Conservation (phyloP, 2,329 filamentous ascomycete genomes). For the Xylogone sp. region DNA sequence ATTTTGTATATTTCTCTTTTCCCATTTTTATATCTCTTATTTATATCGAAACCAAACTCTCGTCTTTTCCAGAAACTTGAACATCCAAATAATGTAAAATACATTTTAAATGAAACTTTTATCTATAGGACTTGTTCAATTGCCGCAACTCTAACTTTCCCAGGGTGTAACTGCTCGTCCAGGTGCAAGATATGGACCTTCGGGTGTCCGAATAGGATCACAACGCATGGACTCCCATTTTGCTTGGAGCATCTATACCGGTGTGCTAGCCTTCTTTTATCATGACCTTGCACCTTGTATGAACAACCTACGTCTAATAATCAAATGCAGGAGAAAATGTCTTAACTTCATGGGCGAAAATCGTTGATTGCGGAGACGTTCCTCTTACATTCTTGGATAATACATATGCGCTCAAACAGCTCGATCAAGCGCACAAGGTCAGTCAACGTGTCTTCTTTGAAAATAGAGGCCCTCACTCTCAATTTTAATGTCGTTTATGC, state of each 20-base stretch:
- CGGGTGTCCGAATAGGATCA: slow-evolving; percentile 29
- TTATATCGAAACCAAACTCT: neutral
- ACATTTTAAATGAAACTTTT: too few relatives aligned
- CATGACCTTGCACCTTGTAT: slow-evolving; percentile 4
- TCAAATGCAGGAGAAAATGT: slow-evolving; percentile 27
- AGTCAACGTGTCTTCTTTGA: neutral
- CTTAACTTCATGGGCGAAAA: slow-evolving; percentile 39
- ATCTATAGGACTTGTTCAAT: too few relatives aligned
- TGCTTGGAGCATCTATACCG: slow-evolving; percentile 38
- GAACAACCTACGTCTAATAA: slow-evolving; percentile 19
- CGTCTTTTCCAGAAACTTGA: too few relatives aligned
- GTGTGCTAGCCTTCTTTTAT: slow-evolving; percentile 19
- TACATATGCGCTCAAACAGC: slow-evolving; percentile 6
- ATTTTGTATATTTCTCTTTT: too few relatives aligned
- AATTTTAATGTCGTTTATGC: too few relatives aligned
- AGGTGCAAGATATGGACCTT: slow-evolving; percentile 33
- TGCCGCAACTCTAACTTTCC: too few relatives aligned
- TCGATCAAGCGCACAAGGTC: slow-evolving; percentile 6
- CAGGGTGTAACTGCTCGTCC: slow-evolving; percentile 28
- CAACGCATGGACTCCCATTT: slow-evolving; percentile 18
- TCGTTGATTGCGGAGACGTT: slow-evolving; percentile 48
- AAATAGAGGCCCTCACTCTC: too few relatives aligned
- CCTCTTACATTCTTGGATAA: slow-evolving; percentile 44
- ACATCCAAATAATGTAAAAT: too few relatives aligned
- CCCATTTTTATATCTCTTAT: too few relatives aligned